Conservation (phyloP, 768 basidiomycete genomes). For the Boletus reticulatus region DNA sequence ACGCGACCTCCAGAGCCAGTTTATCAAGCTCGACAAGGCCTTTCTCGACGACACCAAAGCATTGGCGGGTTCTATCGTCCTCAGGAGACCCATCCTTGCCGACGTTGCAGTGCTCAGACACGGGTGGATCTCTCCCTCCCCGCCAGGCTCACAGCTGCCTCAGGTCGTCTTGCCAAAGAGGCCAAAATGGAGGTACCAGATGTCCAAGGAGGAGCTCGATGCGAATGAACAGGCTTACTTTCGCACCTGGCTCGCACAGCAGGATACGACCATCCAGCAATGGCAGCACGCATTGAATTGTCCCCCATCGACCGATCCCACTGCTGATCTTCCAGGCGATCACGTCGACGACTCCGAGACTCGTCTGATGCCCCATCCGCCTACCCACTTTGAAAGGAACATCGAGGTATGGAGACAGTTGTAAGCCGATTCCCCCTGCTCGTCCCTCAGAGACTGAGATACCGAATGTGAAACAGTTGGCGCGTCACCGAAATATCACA, state of each 20-base stretch:
- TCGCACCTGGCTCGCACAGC: constrained; percentile 71
- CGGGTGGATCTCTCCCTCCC: constrained; percentile 6
- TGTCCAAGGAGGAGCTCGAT: constrained; percentile 88
- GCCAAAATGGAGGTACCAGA: constrained; percentile 85
- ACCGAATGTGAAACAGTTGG: constrained; percentile 57
- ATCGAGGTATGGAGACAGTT: constrained; percentile 94
- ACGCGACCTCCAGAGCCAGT: constrained; percentile 65
- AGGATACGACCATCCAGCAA: constrained; percentile 51
- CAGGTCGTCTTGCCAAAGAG: constrained; percentile 47
- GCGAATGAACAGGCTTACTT: constrained; percentile 85
- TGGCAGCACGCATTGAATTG: constrained; percentile 42
- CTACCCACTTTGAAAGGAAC: constrained; percentile 86
- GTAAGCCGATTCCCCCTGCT: constrained; percentile 40
- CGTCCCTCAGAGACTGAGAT: background rate
- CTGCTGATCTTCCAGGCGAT: background rate
- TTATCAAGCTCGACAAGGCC: constrained; percentile 54
- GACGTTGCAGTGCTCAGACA: constrained; percentile 36
- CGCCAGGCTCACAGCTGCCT: background rate
- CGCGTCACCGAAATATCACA: constrained; percentile 89
- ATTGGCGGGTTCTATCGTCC: constrained; percentile 50
- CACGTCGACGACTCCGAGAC: constrained; percentile 14
- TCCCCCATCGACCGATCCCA: constrained; percentile 1
- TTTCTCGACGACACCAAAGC: constrained; percentile 61
- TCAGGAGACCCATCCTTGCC: constrained; percentile 55
- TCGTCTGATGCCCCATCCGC: constrained; percentile 54